A percentile compares a stretch with the other conserved stretches of the same genome.
phyloP scores from a whole-genome alignment of 371 early-diverging fungal species.

The Circinella umbellata region DNA sequence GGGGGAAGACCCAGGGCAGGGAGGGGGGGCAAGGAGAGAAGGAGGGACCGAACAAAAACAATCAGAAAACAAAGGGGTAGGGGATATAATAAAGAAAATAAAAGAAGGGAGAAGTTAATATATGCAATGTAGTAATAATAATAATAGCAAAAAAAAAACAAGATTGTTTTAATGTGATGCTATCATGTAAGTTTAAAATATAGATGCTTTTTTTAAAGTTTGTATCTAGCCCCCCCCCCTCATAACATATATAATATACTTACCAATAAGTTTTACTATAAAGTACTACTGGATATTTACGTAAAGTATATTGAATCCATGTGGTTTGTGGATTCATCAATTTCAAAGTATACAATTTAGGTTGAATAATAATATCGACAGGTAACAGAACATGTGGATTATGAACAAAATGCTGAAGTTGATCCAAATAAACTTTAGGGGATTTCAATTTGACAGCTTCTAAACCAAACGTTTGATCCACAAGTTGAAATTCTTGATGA shows the following conservation, averaged over 20 bases:
- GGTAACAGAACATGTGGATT: constrained; percentile 20
- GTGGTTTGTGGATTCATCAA: constrained; percentile 32
- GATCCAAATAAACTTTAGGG: constrained; percentile 9
- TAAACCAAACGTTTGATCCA: constrained; percentile 39
- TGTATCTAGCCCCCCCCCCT: too few species aligned
- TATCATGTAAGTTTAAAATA: background rate
- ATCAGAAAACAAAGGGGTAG: too few species aligned
- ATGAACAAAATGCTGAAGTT: constrained; percentile 10
- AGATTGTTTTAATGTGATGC: background rate
- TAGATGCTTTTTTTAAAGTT: background rate
- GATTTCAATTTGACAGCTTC: constrained; percentile 28
- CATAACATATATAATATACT: background rate
- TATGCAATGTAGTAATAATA: background rate
- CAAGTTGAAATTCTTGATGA: constrained; percentile 41
- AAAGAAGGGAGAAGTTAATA: background rate
- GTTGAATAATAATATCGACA: constrained; percentile 24
- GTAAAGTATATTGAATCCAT: constrained; percentile 47
- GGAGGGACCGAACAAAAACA: too few species aligned
- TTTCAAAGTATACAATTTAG: constrained; percentile 40
- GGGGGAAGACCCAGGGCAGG: background rate
- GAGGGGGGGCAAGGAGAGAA: too few species aligned
- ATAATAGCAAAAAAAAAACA: background rate
- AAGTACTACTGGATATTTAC: constrained; percentile 54
- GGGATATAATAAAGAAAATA: too few species aligned
- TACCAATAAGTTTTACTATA: constrained; percentile 71